A percentile compares a stretch with the other conserved stretches of the same genome.
Evolutionary conservation across 2,329 filamentous ascomycete genomes (phyloP).

Genomic region (Microsporum ferrugineum): DNA sequence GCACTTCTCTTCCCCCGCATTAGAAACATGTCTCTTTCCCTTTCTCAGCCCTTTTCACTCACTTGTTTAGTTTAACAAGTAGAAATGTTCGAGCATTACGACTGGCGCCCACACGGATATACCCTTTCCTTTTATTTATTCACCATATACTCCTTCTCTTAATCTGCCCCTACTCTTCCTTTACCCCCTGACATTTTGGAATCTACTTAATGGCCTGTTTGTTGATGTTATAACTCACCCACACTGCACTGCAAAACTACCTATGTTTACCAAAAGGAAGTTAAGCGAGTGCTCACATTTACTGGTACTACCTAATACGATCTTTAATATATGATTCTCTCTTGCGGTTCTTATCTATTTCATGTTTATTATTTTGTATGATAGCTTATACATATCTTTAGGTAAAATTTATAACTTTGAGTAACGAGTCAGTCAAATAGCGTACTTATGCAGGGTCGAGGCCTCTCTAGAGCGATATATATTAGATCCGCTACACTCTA

Average conservation of each 20-base stretch:
- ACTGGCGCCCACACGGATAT: not conserved
- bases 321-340: not conserved
- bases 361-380: not conserved
- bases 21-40: not conserved
- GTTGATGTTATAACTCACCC: not conserved
- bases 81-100: conserved; percentile 2
- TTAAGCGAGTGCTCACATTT: not conserved
- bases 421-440: not conserved
- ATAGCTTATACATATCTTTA: not conserved
- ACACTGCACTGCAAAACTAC: not conserved
- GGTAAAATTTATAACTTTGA: not conserved
- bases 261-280: not conserved
- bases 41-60: not conserved
- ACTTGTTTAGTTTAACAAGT: conserved; percentile 1
- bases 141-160: conserved; percentile 1
- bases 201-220: not conserved
- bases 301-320: conserved; percentile 1
- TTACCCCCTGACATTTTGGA: not conserved
- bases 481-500: not conserved
- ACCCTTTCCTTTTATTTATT: not conserved
- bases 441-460: not conserved
- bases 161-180: not conserved
- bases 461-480: not conserved
- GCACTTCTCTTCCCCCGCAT: not conserved
- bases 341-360: not conserved